Evolutionary conservation across 306 rosid genomes (phyloP).

Genomic region (Quercus variabilis): DNA sequence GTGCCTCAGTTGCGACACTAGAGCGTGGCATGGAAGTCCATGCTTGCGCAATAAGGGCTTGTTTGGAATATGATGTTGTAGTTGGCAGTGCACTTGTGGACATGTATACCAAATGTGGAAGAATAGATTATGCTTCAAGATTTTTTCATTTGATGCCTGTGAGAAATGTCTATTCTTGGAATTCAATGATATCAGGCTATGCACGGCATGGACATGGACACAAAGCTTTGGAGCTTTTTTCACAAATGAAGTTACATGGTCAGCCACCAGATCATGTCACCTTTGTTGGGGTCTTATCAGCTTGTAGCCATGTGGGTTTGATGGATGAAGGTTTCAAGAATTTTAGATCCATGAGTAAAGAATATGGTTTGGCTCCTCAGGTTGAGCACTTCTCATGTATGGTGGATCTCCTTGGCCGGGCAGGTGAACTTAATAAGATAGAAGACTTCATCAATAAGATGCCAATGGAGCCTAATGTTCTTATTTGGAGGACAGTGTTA

Average conservation of each 20-base stretch:
- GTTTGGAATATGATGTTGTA: conserved; percentile 73
- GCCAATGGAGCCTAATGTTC: conserved; percentile 75
- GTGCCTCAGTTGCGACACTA: conserved; percentile 87
- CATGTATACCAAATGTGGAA: conserved; percentile 94
- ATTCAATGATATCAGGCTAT: conserved; percentile 86
- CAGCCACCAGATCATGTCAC: conserved; percentile 83
- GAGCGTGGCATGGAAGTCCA: conserved; percentile 95
- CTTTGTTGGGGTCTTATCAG: conserved; percentile 86
- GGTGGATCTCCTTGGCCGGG: conserved; percentile 89
- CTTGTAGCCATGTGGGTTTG: conserved; percentile 92
- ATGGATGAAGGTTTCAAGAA: conserved; percentile 71
- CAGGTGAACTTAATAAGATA: conserved; percentile 65
- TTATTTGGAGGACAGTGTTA: conserved; percentile 89
- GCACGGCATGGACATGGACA: conserved; percentile 87
- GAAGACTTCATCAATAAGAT: conserved; percentile 63
- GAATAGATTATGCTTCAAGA: conserved; percentile 81
- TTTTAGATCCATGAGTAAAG: conserved; percentile 59
- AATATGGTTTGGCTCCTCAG: conserved; percentile 61
- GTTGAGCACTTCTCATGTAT: conserved; percentile 90
- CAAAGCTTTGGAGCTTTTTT: conserved; percentile 62
- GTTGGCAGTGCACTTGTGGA: conserved; percentile 88
- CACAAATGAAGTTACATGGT: conserved; percentile 60
- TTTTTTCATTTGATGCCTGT: conserved; percentile 75
- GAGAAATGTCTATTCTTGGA: conserved; percentile 83
- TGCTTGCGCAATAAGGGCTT: conserved; percentile 71